These are phyloP conservation scores for Cladorrhinum samala DNA, from an alignment of 495 filamentous ascomycete species.

Conservation along the genomic window DNA sequence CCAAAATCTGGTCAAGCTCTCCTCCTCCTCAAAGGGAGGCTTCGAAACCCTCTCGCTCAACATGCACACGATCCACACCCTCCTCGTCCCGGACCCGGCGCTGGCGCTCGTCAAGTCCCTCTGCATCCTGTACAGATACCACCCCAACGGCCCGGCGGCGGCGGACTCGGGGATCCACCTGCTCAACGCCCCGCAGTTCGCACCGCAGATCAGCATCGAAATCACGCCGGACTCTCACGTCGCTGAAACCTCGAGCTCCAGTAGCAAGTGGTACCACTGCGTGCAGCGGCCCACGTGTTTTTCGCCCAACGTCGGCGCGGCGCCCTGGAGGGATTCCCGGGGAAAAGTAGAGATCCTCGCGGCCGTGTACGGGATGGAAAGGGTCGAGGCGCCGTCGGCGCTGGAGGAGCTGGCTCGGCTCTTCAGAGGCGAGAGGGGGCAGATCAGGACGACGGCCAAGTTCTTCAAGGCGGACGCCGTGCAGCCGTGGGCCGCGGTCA, in stretches of 20 bases:
- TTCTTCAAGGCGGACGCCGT: neutral
- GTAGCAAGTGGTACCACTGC: neutral
- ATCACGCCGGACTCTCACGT: neutral
- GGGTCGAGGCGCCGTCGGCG: constrained; percentile 1
- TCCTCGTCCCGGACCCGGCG: neutral
- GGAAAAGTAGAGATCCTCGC: constrained; percentile 1
- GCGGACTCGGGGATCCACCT: neutral
- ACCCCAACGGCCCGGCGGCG: neutral
- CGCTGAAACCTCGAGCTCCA: neutral
- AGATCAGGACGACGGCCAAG: constrained; percentile 1
- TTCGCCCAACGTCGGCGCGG: neutral
- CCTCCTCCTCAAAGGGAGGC: neutral
- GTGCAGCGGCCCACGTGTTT: neutral
- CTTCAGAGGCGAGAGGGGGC: neutral
- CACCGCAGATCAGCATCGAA: neutral
- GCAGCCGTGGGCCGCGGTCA: neutral
- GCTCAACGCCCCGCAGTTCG: neutral
- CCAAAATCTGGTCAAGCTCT: neutral
- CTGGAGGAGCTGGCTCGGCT: constrained; percentile 2
- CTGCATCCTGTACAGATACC: constrained; percentile 3
- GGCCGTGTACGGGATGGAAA: neutral
- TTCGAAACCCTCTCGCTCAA: neutral
- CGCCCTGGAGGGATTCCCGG: neutral
- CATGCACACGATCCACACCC: constrained; percentile 7
- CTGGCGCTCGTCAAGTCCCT: neutral